phyloP scores from a whole-genome alignment of 345 rosid genomes.

The Punica granatum region DNA sequence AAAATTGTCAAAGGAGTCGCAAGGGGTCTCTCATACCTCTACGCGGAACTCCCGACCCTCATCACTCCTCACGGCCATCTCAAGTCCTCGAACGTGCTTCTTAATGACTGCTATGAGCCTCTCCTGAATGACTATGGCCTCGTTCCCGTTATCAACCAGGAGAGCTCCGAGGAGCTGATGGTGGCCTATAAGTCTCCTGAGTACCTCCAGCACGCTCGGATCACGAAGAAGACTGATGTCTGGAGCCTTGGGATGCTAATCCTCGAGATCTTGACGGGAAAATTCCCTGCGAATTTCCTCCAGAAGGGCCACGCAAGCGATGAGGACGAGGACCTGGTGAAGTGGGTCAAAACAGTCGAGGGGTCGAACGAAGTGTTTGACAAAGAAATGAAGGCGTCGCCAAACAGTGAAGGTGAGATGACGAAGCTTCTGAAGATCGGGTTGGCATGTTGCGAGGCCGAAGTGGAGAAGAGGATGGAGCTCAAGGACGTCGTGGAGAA shows the following conservation, averaged over 20 bases:
- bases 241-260: constrained; percentile 78
- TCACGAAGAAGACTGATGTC: constrained; percentile 83
- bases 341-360: constrained; percentile 39
- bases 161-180: constrained; percentile 68
- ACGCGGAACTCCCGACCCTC: constrained; percentile 58
- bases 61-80: constrained; percentile 85
- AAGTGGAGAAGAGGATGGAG: constrained; percentile 73
- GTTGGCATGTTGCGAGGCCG: constrained; percentile 54
- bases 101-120: constrained; percentile 44
- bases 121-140: constrained; percentile 65
- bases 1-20: constrained; percentile 70
- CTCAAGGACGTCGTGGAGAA: constrained; percentile 52
- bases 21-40: constrained; percentile 57
- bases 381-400: constrained; percentile 37
- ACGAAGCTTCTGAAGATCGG: constrained; percentile 55
- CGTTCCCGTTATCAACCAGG: constrained; percentile 70
- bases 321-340: constrained; percentile 22
- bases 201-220: constrained; percentile 42
- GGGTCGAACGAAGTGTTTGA: constrained; percentile 36
- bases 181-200: constrained; percentile 90
- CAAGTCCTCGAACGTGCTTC: constrained; percentile 79
- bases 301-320: constrained; percentile 31
- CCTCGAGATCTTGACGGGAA: constrained; percentile 68
- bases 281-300: constrained; percentile 43
- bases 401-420: constrained; percentile 35